phyloP scores from a whole-genome alignment of 257 asterid genomes.

The Oldenlandia corymbosa region DNA sequence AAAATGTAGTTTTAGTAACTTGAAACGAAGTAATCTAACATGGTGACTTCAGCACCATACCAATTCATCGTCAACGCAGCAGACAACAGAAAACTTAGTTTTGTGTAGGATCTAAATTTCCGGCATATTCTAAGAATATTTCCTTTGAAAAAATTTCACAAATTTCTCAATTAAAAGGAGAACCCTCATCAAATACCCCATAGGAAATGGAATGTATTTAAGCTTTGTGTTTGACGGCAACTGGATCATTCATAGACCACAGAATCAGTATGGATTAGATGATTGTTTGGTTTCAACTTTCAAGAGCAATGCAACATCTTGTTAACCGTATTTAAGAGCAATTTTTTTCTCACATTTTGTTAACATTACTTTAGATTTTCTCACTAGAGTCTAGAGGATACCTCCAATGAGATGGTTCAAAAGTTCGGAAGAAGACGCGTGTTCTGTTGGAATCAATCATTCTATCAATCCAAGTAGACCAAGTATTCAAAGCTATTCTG shows the following conservation, averaged over 20 bases:
- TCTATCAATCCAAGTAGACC: constrained; percentile 72
- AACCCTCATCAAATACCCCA: not conserved
- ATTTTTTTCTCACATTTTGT: too few species aligned
- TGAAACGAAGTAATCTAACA: not conserved
- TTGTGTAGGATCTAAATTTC: not conserved
- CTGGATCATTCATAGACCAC: too few species aligned
- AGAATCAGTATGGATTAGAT: not conserved
- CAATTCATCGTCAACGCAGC: not conserved
- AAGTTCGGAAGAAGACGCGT: constrained; percentile 61
- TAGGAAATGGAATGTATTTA: not conserved
- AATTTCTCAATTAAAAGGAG: not conserved
- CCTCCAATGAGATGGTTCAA: constrained; percentile 91
- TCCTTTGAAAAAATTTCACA: not conserved
- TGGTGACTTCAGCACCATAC: not conserved
- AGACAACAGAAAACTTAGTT: constrained; percentile 2
- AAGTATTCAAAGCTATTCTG: constrained; percentile 51
- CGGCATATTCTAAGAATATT: not conserved
- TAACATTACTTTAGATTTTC: not conserved
- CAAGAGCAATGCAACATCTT: too few species aligned
- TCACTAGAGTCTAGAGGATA: constrained; percentile 16
- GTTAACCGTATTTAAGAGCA: too few species aligned
- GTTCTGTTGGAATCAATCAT: constrained; percentile 48
- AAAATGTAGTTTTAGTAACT: not conserved
- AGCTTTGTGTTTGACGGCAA: not conserved
- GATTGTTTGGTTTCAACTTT: too few species aligned